Percentiles rank a stretch among this genome's conserved stretches.
These are phyloP conservation scores for Pythium rhizo-oryzae DNA, from an alignment of 352 stramenopile species.

Conservation along the genomic window DNA sequence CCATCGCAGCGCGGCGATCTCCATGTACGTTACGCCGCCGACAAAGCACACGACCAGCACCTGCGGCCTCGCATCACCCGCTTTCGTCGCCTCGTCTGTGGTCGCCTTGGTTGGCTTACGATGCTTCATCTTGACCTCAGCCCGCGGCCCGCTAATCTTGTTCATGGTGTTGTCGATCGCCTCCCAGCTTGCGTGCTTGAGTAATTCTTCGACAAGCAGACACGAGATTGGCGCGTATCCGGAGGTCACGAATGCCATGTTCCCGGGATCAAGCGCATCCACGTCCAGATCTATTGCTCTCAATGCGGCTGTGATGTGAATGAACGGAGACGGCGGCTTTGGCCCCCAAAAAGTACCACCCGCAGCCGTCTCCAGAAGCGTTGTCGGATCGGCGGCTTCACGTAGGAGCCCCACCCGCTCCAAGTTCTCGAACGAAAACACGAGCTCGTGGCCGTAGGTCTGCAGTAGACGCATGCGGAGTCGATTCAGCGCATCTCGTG, in stretches of 20 bases:
- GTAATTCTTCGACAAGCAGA: constrained; percentile 66
- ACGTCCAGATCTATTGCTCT: constrained; percentile 60
- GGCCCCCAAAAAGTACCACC: background rate
- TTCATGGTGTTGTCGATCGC: constrained; percentile 52
- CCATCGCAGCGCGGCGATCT: constrained; percentile 78
- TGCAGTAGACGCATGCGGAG: constrained; percentile 63
- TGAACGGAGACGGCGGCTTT: constrained; percentile 2
- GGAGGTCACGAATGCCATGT: constrained; percentile 68
- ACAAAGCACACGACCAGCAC: constrained; percentile 72
- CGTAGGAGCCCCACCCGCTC: constrained; percentile 52
- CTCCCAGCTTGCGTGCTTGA: constrained; percentile 54
- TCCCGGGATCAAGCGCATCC: constrained; percentile 54
- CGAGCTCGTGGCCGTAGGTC: constrained; percentile 72
- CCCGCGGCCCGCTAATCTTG: constrained; percentile 50
- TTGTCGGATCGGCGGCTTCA: constrained; percentile 14
- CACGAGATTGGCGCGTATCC: constrained; percentile 75
- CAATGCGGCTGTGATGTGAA: constrained; percentile 25
- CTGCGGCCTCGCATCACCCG: constrained; percentile 37
- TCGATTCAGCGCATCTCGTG: constrained; percentile 34
- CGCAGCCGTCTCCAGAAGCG: background rate
- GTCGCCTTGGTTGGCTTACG: background rate
- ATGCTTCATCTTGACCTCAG: constrained; percentile 45
- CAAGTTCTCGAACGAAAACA: constrained; percentile 74
- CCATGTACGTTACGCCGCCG: constrained; percentile 68
- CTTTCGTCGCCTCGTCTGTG: constrained; percentile 24